These are phyloP conservation scores for Phytopythium chamaehyphon DNA, from an alignment of 352 stramenopile species.

Conservation along the genomic window DNA sequence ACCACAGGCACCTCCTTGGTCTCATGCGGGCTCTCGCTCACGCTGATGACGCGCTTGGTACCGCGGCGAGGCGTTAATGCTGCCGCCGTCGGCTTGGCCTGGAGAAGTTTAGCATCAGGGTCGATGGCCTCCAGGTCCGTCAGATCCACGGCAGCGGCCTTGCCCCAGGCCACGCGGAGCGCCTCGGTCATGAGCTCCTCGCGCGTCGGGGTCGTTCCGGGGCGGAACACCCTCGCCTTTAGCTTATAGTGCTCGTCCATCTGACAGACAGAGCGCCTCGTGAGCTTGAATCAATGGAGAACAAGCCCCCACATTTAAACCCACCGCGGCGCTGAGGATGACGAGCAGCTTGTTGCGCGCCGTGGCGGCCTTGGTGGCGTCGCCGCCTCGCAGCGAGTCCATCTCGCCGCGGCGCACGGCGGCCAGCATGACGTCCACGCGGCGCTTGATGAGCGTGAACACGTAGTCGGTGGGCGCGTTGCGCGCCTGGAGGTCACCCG, in stretches of 20 bases:
- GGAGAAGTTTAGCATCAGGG: background rate
- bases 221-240: slow-evolving; percentile 12
- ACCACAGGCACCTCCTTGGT: slow-evolving; percentile 7
- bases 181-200: slow-evolving; percentile 32
- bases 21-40: slow-evolving; percentile 3
- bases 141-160: slow-evolving; percentile 16
- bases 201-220: slow-evolving; percentile 10
- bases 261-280: too few species aligned
- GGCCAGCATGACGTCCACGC: slow-evolving; percentile 34
- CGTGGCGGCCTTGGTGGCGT: slow-evolving; percentile 28
- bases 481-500: slow-evolving; percentile 14
- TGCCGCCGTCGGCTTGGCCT: too few species aligned
- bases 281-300: too few species aligned
- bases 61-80: too few species aligned
- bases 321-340: slow-evolving; percentile 23
- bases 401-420: slow-evolving; percentile 34
- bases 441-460: slow-evolving; percentile 34
- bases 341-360: slow-evolving; percentile 34
- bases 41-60: background rate
- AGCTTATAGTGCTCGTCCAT: slow-evolving; percentile 32
- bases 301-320: background rate
- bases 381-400: slow-evolving; percentile 24
- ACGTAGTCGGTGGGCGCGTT: slow-evolving; percentile 24
- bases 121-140: background rate
- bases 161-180: slow-evolving; percentile 18